Base-by-base conservation (phyloP, 306 rosid species). In the Corylus americana region DNA sequence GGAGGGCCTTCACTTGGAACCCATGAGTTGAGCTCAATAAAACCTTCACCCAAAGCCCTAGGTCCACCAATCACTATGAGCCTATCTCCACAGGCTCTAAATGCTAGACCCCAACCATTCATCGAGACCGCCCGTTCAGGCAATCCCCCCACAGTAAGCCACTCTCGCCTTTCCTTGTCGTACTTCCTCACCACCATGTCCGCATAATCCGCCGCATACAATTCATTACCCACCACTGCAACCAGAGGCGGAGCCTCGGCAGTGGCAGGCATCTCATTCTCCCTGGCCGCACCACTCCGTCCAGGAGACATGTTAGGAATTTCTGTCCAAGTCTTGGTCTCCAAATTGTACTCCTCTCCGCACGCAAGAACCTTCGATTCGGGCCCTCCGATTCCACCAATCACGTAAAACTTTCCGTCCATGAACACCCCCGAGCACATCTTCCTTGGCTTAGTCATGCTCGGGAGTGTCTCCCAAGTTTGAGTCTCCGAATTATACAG, bases 61-160 rank as follows among this genome's bases (percentile, higher is more conserved):
- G 94, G 97, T 72, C 97, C 98, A 18, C 97, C 97, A 18, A 94
- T 92, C 51, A 94, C 97, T 74, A 94, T 91, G 13, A 94, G 98
- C 86, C 80, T 81, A 42, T 89, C 86, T 45, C 98, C 98, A 59
- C 98, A 94, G 11, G 98, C 98, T 78, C 94, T 86, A 49, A 94
- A 94, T 3, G 98, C 98, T 62, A 94, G 94, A 17, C 98, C 98
- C 98, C 98, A 94, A 47, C 98, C 98, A 69, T 94, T 93, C 89
- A 93, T 88, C 1, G 98, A 94, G 47, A 64, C 86, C 0, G 87
- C 94, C n/a, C 88, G 85, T 73, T 91, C 98, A 0, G 98, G 98
- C 82, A 94, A 83, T 64, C 96, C 84, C 75, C 98, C 98, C 20
- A 92, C 88, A 0, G 87, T 90, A 51, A 14, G 0, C 98, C 98